phyloP scores from a whole-genome alignment of 345 rosid species.

The Rhodomyrtus tomentosa region DNA sequence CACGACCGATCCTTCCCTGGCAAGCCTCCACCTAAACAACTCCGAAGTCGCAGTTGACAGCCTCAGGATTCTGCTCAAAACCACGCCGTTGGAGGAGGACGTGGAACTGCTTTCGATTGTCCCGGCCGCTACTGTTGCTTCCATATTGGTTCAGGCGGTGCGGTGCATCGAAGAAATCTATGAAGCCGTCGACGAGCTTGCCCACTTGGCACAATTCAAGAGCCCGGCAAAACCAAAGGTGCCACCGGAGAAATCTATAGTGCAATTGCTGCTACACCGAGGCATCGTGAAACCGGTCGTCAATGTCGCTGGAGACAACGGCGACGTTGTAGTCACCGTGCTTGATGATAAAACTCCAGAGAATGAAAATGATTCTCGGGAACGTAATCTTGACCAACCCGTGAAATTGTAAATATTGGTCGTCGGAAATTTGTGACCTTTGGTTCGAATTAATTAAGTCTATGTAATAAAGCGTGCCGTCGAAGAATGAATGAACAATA shows the following conservation, averaged over 20 bases:
- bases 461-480: not conserved
- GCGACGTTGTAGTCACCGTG: slow-evolving; percentile 28
- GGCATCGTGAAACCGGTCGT: slow-evolving; percentile 45
- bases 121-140: slow-evolving; percentile 49
- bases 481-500: not conserved
- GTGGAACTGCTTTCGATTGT: slow-evolving; percentile 28
- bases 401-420: not conserved
- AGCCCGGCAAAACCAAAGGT: slow-evolving; percentile 13
- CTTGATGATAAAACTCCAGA: slow-evolving; percentile 2
- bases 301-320: slow-evolving; percentile 7
- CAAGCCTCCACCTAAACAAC: slow-evolving; percentile 28
- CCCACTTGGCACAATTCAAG: slow-evolving; percentile 44
- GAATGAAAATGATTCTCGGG: not conserved
- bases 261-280: slow-evolving; percentile 29
- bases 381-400: not conserved
- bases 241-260: slow-evolving; percentile 24
- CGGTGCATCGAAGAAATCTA: slow-evolving; percentile 35
- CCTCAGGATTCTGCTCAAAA: slow-evolving; percentile 29
- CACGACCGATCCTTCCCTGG: slow-evolving; percentile 30
- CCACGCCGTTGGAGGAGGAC: slow-evolving; percentile 11
- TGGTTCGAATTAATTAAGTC: not conserved
- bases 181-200: slow-evolving; percentile 39
- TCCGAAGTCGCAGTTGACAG: slow-evolving; percentile 36
- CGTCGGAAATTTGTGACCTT: not conserved
- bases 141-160: slow-evolving; percentile 39